phyloP scores from a whole-genome alignment of 495 filamentous ascomycete genomes.

The Usnea hakonensis region DNA sequence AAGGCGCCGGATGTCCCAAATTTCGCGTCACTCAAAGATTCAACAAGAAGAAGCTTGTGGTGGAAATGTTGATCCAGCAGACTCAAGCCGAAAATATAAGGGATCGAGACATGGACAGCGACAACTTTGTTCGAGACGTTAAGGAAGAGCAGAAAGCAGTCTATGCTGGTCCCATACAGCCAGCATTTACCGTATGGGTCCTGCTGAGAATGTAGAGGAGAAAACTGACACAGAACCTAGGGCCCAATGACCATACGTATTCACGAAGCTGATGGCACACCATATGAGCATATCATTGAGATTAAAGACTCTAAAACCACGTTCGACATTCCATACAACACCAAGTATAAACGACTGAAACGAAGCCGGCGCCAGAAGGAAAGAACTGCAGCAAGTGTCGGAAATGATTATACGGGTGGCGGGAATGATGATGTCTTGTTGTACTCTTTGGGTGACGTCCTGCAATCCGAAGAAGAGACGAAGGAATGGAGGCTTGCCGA shows the following conservation, averaged over 20 bases:
- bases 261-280: slow-evolving; percentile 96
- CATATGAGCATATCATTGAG: slow-evolving; percentile 96
- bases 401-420: slow-evolving; percentile 55
- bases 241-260: slow-evolving; percentile 97
- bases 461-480: slow-evolving; percentile 73
- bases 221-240: slow-evolving; percentile 14
- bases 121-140: slow-evolving; percentile 72
- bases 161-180: slow-evolving; percentile 60
- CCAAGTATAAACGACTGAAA: slow-evolving; percentile 97
- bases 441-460: slow-evolving; percentile 87
- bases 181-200: slow-evolving; percentile 59
- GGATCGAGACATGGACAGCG: slow-evolving; percentile 49
- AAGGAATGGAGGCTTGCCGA: slow-evolving; percentile 76
- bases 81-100: slow-evolving; percentile 51
- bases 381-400: slow-evolving; percentile 47
- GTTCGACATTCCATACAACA: slow-evolving; percentile 96
- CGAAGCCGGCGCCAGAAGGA: slow-evolving; percentile 83
- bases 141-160: slow-evolving; percentile 68
- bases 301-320: slow-evolving; percentile 76
- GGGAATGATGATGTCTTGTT: slow-evolving; percentile 74
- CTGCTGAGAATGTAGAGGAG: not conserved
- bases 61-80: slow-evolving; percentile 87
- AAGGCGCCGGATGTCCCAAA: slow-evolving; percentile 75
- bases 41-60: slow-evolving; percentile 94
- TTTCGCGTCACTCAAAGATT: slow-evolving; percentile 81